These are phyloP conservation scores for Neonectria neomacrospora DNA, from an alignment of 2,329 filamentous ascomycete genomes.

Conservation along the genomic window DNA sequence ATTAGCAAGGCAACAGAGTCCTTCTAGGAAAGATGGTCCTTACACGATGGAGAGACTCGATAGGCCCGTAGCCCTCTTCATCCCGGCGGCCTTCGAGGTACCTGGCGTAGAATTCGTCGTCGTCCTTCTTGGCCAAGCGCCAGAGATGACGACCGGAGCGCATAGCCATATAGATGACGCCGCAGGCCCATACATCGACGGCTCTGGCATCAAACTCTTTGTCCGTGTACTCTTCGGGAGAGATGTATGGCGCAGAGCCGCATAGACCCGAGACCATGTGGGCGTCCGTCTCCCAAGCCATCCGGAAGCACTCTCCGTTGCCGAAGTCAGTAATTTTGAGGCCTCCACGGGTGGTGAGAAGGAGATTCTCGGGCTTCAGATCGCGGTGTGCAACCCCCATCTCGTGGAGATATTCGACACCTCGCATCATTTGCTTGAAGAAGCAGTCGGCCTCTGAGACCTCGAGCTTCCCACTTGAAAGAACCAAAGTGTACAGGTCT, in stretches of 20 bases:
- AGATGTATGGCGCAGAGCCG: constrained; percentile 96
- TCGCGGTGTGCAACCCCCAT: constrained; percentile 99
- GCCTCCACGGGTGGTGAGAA: constrained; percentile 90
- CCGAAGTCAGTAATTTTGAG: constrained; percentile 99
- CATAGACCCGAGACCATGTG: constrained; percentile 98
- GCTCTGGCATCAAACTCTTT: constrained; percentile 96
- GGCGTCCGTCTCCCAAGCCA: constrained; percentile 98
- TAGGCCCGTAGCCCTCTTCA: constrained; percentile 95
- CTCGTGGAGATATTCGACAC: constrained; percentile 98
- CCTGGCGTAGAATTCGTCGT: constrained; percentile 96
- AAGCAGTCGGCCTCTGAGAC: constrained; percentile 95
- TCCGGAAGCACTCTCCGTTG: constrained; percentile 98
- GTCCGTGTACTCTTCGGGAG: constrained; percentile 94
- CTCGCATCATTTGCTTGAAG: constrained; percentile 99
- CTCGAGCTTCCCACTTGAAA: constrained; percentile 91
- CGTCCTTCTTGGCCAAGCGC: constrained; percentile 95
- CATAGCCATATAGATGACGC: constrained; percentile 99
- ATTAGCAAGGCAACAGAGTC: constrained; percentile 27
- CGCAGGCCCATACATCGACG: constrained; percentile 98
- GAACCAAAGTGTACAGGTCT: constrained; percentile 92
- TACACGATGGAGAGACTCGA: constrained; percentile 94
- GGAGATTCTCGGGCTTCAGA: constrained; percentile 94
- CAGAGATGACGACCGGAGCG: constrained; percentile 94
- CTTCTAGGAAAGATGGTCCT: constrained; percentile 53
- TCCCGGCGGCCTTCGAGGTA: constrained; percentile 94